phyloP scores from a whole-genome alignment of 164 flowering plant genomes.

The Magnolia kwangsiensis region DNA sequence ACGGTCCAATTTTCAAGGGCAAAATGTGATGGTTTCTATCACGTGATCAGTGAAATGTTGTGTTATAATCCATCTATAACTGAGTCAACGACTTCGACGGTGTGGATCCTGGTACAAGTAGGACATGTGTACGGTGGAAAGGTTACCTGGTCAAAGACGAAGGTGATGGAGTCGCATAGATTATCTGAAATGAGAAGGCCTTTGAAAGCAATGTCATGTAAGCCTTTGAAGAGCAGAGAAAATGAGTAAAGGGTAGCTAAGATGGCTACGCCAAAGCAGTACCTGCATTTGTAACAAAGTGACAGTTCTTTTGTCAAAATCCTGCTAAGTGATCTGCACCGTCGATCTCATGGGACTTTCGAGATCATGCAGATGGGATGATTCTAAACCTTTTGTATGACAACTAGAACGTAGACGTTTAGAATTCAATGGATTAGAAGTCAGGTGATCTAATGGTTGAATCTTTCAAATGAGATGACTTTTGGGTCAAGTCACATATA shows the following conservation, averaged over 20 bases:
- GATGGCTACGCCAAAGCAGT: constrained; percentile 31
- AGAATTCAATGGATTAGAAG: background rate
- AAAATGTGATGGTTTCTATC: too few relatives aligned
- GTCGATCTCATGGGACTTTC: background rate
- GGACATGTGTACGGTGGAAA: background rate
- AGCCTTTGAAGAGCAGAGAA: constrained; percentile 48
- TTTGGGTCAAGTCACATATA: background rate
- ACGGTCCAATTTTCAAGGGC: too few relatives aligned
- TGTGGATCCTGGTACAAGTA: too few relatives aligned
- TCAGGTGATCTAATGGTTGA: background rate
- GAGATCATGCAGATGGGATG: too few relatives aligned
- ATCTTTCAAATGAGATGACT: background rate
- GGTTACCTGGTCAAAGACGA: constrained; percentile 53
- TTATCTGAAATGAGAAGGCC: constrained; percentile 45
- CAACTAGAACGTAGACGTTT: background rate
- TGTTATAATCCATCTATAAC: too few relatives aligned
- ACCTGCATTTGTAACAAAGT: constrained; percentile 27
- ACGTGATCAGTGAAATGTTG: too few relatives aligned
- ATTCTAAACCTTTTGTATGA: background rate
- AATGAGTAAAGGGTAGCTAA: constrained; percentile 39
- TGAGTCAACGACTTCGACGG: too few relatives aligned
- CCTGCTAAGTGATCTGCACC: background rate
- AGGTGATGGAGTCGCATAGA: constrained; percentile 47
- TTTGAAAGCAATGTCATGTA: constrained; percentile 42
- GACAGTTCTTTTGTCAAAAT: background rate